phyloP scores from a whole-genome alignment of 176 grass and related monocot species.

The Pharus latifolius region DNA sequence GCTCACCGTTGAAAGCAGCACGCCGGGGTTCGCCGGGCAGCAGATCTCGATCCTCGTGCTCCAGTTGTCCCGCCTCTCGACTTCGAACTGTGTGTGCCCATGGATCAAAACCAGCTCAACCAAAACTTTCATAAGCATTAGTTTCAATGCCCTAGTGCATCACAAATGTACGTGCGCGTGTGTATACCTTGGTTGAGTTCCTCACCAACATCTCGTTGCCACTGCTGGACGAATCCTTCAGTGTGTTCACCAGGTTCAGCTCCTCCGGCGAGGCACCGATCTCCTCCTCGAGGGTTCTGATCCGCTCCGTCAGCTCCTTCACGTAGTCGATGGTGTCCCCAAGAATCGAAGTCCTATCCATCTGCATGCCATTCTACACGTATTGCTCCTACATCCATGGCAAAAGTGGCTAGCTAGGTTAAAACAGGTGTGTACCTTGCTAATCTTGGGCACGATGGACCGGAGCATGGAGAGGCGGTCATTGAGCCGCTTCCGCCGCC shows the following conservation, averaged over 20 bases:
- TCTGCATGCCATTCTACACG: constrained; percentile 11
- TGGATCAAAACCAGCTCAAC: background rate
- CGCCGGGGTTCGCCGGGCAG: constrained; percentile 43
- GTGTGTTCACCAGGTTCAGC: constrained; percentile 31
- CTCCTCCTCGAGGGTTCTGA: constrained; percentile 54
- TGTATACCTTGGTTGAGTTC: constrained; percentile 54
- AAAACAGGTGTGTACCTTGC: constrained; percentile 37
- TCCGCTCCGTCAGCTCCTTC: constrained; percentile 63
- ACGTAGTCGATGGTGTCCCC: constrained; percentile 85
- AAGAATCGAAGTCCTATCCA: constrained; percentile 77
- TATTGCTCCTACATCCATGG: background rate
- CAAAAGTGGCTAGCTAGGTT: background rate
- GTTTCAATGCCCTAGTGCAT: background rate
- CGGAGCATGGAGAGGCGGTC: constrained; percentile 90
- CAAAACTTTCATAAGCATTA: too few species aligned
- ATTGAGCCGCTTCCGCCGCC: constrained; percentile 69
- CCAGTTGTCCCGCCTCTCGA: constrained; percentile 42
- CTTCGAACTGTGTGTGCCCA: constrained; percentile 40
- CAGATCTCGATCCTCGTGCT: constrained; percentile 61
- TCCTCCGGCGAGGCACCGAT: constrained; percentile 22
- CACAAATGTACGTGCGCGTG: background rate
- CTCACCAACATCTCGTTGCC: constrained; percentile 47
- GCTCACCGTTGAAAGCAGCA: constrained; percentile 54
- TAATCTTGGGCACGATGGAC: constrained; percentile 83
- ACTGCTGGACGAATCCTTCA: constrained; percentile 15